These are phyloP conservation scores for Leccinellum luteum DNA, from an alignment of 768 basidiomycete genomes.

Conservation along the genomic window DNA sequence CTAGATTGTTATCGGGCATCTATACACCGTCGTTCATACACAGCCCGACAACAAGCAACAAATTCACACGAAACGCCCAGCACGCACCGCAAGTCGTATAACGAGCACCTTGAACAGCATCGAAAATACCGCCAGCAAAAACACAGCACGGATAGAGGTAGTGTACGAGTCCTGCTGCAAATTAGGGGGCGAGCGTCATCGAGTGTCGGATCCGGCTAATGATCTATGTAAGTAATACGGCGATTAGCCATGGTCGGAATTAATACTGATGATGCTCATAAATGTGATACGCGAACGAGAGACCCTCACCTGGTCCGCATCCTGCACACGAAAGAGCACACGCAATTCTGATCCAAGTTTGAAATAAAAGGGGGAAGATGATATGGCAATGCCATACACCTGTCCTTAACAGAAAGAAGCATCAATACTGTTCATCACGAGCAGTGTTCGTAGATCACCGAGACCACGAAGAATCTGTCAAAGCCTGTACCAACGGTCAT, in stretches of 20 bases:
- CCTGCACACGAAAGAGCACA: constrained; percentile 40
- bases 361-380: constrained; percentile 58
- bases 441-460: constrained; percentile 31
- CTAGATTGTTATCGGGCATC: constrained; percentile 37
- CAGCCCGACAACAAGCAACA: constrained; percentile 29
- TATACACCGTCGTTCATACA: constrained; percentile 12
- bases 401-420: constrained; percentile 37
- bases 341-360: constrained; percentile 44
- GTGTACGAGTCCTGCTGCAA: constrained; percentile 52
- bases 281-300: background rate
- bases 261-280: too few relatives aligned
- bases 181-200: constrained; percentile 45
- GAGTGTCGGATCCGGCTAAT: constrained; percentile 54
- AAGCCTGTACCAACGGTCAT: constrained; percentile 63
- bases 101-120: constrained; percentile 46
- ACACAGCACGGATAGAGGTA: constrained; percentile 48
- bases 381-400: constrained; percentile 58
- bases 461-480: constrained; percentile 57
- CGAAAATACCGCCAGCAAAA: constrained; percentile 41
- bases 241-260: background rate
- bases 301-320: constrained; percentile 41
- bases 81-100: constrained; percentile 48
- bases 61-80: constrained; percentile 22
- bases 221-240: constrained; percentile 37
- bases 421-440: background rate